Evolutionary conservation across 2,329 filamentous ascomycete genomes (phyloP).

Genomic region (Cladosporium austrohemisphaericum): DNA sequence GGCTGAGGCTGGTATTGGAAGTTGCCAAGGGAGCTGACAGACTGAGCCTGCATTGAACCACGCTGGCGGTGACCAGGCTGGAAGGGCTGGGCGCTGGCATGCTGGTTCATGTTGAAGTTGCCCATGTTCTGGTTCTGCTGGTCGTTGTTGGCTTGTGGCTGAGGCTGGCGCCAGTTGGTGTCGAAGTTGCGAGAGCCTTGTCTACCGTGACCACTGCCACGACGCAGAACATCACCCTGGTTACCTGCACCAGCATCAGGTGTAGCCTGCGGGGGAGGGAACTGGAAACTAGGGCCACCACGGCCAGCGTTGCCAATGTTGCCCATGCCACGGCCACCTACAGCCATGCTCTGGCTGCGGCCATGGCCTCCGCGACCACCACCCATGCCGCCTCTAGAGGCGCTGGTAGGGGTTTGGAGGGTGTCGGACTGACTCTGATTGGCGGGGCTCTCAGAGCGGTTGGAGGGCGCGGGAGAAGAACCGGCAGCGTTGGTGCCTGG

Average conservation of each 20-base stretch:
- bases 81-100: conserved; percentile 68
- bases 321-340: conserved; percentile 63
- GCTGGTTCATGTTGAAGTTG: conserved; percentile 67
- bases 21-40: conserved; percentile 74
- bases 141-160: conserved; percentile 44
- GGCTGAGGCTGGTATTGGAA: conserved; percentile 86
- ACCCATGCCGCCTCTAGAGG: conserved; percentile 34
- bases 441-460: conserved; percentile 56
- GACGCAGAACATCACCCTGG: conserved; percentile 66
- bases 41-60: conserved; percentile 75
- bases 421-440: conserved; percentile 32
- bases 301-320: conserved; percentile 52
- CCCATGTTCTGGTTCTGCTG: conserved; percentile 51
- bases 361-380: conserved; percentile 50
- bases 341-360: conserved; percentile 87
- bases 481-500: conserved; percentile 60
- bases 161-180: conserved; percentile 85
- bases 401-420: conserved; percentile 19
- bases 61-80: conserved; percentile 88
- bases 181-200: conserved; percentile 92
- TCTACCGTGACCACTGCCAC: conserved; percentile 76
- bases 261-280: conserved; percentile 49
- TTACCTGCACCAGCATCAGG: conserved; percentile 49
- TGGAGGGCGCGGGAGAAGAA: conserved; percentile 42
- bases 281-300: conserved; percentile 66